These are phyloP conservation scores for Pugionium dolabratum DNA, from an alignment of 345 rosid genomes.

Conservation along the genomic window DNA sequence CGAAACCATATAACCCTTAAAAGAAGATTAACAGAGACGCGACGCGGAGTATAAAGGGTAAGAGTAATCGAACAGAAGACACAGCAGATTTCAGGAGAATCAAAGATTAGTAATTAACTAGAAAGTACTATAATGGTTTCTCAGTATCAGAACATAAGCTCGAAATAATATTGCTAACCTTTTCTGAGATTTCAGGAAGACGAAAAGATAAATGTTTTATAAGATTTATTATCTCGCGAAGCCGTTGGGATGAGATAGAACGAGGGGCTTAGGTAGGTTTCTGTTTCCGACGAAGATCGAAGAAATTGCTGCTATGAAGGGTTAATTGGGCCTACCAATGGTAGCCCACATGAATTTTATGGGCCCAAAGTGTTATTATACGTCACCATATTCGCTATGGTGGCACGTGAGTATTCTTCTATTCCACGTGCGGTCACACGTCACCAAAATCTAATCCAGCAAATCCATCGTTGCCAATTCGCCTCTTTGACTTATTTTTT, in stretches of 20 bases:
- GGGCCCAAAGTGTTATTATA: not conserved
- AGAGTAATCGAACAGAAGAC: not conserved
- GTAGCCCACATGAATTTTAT: not conserved
- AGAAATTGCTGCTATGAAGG: not conserved
- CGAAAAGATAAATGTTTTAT: not conserved
- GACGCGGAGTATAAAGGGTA: not conserved
- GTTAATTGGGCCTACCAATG: not conserved
- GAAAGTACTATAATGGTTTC: not conserved
- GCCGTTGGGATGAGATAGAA: slow-evolving; percentile 30
- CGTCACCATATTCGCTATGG: not conserved
- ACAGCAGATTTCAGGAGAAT: not conserved
- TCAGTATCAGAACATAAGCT: not conserved
- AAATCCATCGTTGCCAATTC: slow-evolving; percentile 29
- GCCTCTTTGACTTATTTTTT: not conserved
- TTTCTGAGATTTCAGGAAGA: not conserved
- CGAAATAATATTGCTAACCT: slow-evolving; percentile 12
- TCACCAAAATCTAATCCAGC: slow-evolving; percentile 42
- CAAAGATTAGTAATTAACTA: not conserved
- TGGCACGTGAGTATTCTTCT: slow-evolving; percentile 18
- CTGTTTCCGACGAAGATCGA: not conserved
- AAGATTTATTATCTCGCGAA: not conserved
- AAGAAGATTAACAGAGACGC: slow-evolving; percentile 10
- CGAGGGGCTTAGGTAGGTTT: not conserved
- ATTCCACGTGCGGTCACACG: slow-evolving; percentile 20
- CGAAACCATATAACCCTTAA: not conserved